Percentiles rank a stretch among this genome's conserved stretches.
Conservation (phyloP, 208 protist genomes). For the Trypanosoma rangeli region DNA sequence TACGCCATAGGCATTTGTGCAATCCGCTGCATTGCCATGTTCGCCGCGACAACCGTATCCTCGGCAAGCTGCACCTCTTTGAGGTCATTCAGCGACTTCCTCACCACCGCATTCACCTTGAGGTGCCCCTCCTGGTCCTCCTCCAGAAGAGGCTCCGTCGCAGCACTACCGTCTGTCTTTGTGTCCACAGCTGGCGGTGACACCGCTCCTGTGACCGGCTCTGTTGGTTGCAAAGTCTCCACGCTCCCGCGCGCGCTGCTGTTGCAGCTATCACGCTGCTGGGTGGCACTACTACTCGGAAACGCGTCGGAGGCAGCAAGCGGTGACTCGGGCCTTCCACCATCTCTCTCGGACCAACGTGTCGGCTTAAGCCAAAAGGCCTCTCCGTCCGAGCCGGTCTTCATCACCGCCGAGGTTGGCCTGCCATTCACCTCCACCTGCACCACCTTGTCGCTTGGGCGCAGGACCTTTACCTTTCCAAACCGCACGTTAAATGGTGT, state of each 20-base stretch:
- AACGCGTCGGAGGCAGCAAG: slow-evolving; percentile 7
- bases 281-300: neutral
- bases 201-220: neutral
- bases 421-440: slow-evolving; percentile 94
- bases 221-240: neutral
- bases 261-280: neutral
- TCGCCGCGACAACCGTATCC: slow-evolving; percentile 22
- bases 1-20: slow-evolving; percentile 5
- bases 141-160: slow-evolving; percentile 6
- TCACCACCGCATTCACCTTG: slow-evolving; percentile 21
- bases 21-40: slow-evolving; percentile 20
- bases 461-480: slow-evolving; percentile 93
- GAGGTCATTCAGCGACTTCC: neutral
- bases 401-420: slow-evolving; percentile 91
- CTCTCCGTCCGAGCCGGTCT: slow-evolving; percentile 93
- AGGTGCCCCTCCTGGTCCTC: slow-evolving; percentile 26
- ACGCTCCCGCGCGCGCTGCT: neutral
- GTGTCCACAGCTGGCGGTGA: neutral
- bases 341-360: neutral
- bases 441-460: slow-evolving; percentile 90
- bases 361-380: slow-evolving; percentile 92
- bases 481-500: slow-evolving; percentile 98
- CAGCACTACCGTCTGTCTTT: neutral
- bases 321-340: slow-evolving; percentile 37
- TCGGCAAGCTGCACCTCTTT: slow-evolving; percentile 20